Base-by-base conservation (phyloP, 108 stramenopile genomes). In the Nitzschia inconspicua region DNA sequence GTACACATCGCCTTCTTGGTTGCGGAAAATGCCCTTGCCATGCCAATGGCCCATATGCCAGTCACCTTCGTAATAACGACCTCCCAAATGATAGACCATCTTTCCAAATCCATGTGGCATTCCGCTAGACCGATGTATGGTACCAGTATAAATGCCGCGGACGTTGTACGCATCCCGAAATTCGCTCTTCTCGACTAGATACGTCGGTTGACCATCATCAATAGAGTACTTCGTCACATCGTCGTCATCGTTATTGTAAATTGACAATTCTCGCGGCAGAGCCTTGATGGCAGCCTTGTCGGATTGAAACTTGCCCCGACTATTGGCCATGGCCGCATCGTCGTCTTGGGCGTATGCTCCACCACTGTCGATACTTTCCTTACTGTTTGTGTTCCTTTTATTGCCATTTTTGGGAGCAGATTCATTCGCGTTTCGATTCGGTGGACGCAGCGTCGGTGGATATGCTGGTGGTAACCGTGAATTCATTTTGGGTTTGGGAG, bases 61-160 rank as follows among this genome's bases (percentile, higher is more conserved):
- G 14, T 70, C 54, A 20, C 69, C 69, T 37, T 70, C 69, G 35
- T 70, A 72, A 22, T 24, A 57, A 22, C 63, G 53, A 19, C 57
- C 63, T 19, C 44, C 53, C 6, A 46, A n/a, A 3, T 55, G 50
- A 48, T 70, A 70, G 0, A 53, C 32, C 69, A 70, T 62, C 26
- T 0, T 35, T 26, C 69, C 69, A 13, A 13, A 14, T 25, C 69
- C 69, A 40, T 70, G 69, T 37, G 69, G 69, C 36, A 63, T 35
- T 47, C 51, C 39, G 3, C 14, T 23, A 0, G 7, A 24, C 19
- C 54, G 29, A 5, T 60, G 49, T 5, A 70, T 32, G 7, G 52
- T 35, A 6, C 69, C 69, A 29, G 54, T 63, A 28, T 70, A 70
- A n/a, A 57, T 31, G 47, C 69, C 69, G 48, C 48, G 42, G 14